Evolutionary conservation across 805 yeast species (phyloP).

Genomic region (Metschnikowia noctiluminum): DNA sequence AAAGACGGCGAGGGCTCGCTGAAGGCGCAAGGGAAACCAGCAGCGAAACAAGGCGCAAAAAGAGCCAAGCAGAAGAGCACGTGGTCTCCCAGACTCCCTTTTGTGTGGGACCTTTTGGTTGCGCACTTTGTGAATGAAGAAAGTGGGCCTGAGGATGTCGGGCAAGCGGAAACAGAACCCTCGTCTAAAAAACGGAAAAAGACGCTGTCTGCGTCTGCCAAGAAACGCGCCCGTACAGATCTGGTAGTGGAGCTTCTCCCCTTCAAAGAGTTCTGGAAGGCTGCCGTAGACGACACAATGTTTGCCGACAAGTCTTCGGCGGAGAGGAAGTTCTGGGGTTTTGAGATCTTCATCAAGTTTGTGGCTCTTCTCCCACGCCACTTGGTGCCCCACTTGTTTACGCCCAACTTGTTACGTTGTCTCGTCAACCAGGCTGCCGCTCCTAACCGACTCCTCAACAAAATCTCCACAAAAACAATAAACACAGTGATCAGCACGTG

Average conservation of each 20-base stretch:
- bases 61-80: constrained; percentile 53
- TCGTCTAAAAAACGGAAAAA: constrained; percentile 26
- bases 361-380: constrained; percentile 23
- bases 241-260: constrained; percentile 30
- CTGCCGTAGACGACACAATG: constrained; percentile 73
- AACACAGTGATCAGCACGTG: constrained; percentile 38
- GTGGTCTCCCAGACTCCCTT: constrained; percentile 75
- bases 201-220: constrained; percentile 22
- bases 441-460: constrained; percentile 60
- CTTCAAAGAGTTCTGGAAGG: constrained; percentile 70
- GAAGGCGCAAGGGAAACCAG: background rate
- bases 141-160: constrained; percentile 13
- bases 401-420: constrained; percentile 67
- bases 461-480: constrained; percentile 56
- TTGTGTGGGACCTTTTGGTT: constrained; percentile 67
- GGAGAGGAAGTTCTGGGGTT: constrained; percentile 85
- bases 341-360: constrained; percentile 61
- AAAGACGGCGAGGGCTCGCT: constrained; percentile 25
- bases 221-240: constrained; percentile 16
- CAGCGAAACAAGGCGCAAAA: constrained; percentile 4
- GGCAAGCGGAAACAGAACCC: constrained; percentile 18
- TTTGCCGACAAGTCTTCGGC: constrained; percentile 75
- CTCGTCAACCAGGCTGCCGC: constrained; percentile 75
- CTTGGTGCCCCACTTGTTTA: constrained; percentile 37
- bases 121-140: constrained; percentile 32